Evolutionary conservation across 2,329 filamentous ascomycete species (phyloP).

Genomic region (Allantophomopsis cytisporea): DNA sequence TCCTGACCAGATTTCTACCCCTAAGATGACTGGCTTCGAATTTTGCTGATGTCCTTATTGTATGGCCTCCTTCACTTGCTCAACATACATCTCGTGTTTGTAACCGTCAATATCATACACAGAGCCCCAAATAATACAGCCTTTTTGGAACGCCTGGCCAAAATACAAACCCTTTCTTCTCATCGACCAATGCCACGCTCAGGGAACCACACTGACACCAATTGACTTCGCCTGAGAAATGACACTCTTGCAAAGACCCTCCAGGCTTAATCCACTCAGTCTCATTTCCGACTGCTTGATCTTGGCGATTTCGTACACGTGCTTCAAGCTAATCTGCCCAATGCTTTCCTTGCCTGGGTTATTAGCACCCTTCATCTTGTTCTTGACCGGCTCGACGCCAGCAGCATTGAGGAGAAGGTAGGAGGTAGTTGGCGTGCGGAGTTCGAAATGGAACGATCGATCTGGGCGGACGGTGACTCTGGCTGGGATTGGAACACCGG

Average conservation of each 20-base stretch:
- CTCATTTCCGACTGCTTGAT: constrained; percentile 77
- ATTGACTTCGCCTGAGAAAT: constrained; percentile 66
- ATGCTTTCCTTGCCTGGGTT: constrained; percentile 65
- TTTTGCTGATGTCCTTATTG: no score
- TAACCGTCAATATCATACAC: no score
- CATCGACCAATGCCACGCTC: background rate
- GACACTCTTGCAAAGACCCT: constrained; percentile 60
- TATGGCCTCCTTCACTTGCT: no score
- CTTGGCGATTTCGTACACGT: constrained; percentile 94
- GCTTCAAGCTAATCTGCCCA: constrained; percentile 84
- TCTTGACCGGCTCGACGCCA: constrained; percentile 55
- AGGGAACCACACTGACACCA: constrained; percentile 54
- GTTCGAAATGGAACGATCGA: constrained; percentile 82
- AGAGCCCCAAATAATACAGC: no score
- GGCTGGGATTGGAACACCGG: constrained; percentile 79
- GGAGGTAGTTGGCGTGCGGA: constrained; percentile 89
- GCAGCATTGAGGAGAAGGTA: constrained; percentile 79
- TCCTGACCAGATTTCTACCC: no score
- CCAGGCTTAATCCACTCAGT: constrained; percentile 55
- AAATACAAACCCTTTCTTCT: background rate
- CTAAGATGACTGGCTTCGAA: no score
- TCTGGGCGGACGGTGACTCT: constrained; percentile 87
- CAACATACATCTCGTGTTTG: no score
- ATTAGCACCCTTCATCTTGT: constrained; percentile 65
- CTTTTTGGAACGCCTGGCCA: background rate